Conservation (phyloP, 1,284 basidiomycete genomes). For the Sanghuangporus weigelae region DNA sequence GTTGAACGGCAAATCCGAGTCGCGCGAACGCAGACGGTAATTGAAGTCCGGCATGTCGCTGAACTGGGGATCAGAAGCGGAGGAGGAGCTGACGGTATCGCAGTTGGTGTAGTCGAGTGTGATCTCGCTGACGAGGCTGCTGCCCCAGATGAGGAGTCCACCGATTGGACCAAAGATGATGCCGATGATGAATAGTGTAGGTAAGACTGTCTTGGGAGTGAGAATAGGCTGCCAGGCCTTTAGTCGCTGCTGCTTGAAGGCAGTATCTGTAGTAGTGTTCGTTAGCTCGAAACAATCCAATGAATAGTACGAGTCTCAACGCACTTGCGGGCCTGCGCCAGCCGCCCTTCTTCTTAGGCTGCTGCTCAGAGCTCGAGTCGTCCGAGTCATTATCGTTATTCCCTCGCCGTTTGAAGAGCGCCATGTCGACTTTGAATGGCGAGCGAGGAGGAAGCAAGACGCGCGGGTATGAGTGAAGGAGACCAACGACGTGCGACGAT, state of each 20-base stretch:
- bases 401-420: conserved; percentile 32
- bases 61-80: conserved; percentile 36
- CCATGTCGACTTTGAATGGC: conserved; percentile 27
- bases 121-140: conserved; percentile 82
- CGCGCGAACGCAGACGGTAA: conserved; percentile 65
- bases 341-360: conserved; percentile 81
- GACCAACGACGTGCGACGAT: conserved; percentile 4
- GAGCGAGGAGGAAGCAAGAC: conserved; percentile 16
- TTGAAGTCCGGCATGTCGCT: conserved; percentile 52
- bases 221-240: conserved; percentile 99
- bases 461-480: not conserved
- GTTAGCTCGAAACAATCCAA: conserved; percentile 4
- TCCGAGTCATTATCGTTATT: conserved; percentile 20
- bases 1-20: conserved; percentile 42
- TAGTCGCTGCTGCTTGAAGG: conserved; percentile 98
- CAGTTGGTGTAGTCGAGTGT: conserved; percentile 95
- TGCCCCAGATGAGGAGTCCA: conserved; percentile 89
- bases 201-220: conserved; percentile 94
- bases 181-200: conserved; percentile 93
- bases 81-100: conserved; percentile 56
- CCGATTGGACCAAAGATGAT: conserved; percentile 96
- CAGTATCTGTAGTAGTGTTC: conserved; percentile 61
- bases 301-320: conserved; percentile 30
- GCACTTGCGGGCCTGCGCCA: conserved; percentile 86
- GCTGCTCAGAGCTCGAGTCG: conserved; percentile 20